phyloP scores from a whole-genome alignment of 495 filamentous ascomycete species.

The Elasticomyces elasticus region DNA sequence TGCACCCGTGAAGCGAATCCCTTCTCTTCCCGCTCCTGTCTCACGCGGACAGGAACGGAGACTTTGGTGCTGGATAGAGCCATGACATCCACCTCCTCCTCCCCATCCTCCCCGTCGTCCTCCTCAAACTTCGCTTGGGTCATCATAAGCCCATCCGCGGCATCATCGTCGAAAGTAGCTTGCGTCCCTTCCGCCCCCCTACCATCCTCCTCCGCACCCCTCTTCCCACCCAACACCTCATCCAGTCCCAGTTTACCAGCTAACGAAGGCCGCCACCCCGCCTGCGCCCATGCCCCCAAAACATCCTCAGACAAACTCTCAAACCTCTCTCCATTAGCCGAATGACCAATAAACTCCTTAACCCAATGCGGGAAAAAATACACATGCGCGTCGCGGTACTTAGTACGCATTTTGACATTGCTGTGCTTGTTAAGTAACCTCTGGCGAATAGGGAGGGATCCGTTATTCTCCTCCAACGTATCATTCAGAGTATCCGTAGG shows the following conservation, averaged over 20 bases:
- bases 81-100: constrained; percentile 51
- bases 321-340: constrained; percentile 60
- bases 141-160: too few relatives aligned
- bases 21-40: background rate
- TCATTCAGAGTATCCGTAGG: constrained; percentile 82
- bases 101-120: constrained; percentile 32
- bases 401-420: constrained; percentile 64
- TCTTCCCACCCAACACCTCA: constrained; percentile 46
- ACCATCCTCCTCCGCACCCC: constrained; percentile 21
- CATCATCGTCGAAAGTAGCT: too few relatives aligned
- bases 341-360: constrained; percentile 74
- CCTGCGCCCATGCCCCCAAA: constrained; percentile 89
- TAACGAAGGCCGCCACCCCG: constrained; percentile 76
- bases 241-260: constrained; percentile 64
- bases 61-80: constrained; percentile 50
- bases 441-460: constrained; percentile 54
- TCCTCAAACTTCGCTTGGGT: too few relatives aligned
- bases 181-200: too few relatives aligned
- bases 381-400: constrained; percentile 78
- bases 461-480: constrained; percentile 51
- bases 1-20: constrained; percentile 38
- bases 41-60: constrained; percentile 10
- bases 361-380: constrained; percentile 93
- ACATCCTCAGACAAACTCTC: constrained; percentile 87
- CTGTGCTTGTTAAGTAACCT: constrained; percentile 60